A percentile compares a stretch with the other conserved stretches of the same genome.
Evolutionary conservation across 1,284 basidiomycete species (phyloP).

Genomic region (Ceratorhiza oryzae-sativae): DNA sequence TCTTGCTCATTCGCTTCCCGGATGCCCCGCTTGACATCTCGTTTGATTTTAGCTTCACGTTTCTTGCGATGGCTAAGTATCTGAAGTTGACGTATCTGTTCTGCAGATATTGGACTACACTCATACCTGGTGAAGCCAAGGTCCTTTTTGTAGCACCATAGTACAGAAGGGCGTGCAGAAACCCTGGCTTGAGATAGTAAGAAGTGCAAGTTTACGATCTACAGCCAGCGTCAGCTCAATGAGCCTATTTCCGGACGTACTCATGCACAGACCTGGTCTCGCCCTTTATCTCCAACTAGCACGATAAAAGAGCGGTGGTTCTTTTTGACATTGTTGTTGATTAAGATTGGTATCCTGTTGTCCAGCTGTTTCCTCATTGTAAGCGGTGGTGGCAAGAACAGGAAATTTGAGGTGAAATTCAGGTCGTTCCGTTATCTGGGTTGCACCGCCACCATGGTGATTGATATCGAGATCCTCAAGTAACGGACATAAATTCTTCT

Average conservation of each 20-base stretch:
- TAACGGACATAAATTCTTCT: too few relatives aligned
- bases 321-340: constrained; percentile 91
- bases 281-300: constrained; percentile 92
- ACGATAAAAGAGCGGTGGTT: constrained; percentile 97
- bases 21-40: constrained; percentile 91
- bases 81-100: constrained; percentile 46
- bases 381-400: constrained; percentile 22
- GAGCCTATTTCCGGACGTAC: background rate
- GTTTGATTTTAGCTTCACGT: constrained; percentile 92
- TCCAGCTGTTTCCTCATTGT: constrained; percentile 68
- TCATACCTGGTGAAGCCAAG: constrained; percentile 88
- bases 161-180: constrained; percentile 86
- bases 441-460: constrained; percentile 29
- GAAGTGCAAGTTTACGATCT: constrained; percentile 97
- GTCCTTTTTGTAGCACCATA: constrained; percentile 99
- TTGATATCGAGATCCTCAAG: background rate
- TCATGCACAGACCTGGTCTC: constrained; percentile 75
- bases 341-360: constrained; percentile 89
- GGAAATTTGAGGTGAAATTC: constrained; percentile 39
- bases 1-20: constrained; percentile 94
- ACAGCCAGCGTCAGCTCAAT: constrained; percentile 28
- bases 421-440: constrained; percentile 4
- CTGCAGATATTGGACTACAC: constrained; percentile 45
- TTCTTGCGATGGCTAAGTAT: constrained; percentile 91
- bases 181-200: constrained; percentile 90